Percentiles rank a stretch among this genome's conserved stretches.
Evolutionary conservation across 257 asterid species (phyloP).

Genomic region (Thymus quinquecostatus): DNA sequence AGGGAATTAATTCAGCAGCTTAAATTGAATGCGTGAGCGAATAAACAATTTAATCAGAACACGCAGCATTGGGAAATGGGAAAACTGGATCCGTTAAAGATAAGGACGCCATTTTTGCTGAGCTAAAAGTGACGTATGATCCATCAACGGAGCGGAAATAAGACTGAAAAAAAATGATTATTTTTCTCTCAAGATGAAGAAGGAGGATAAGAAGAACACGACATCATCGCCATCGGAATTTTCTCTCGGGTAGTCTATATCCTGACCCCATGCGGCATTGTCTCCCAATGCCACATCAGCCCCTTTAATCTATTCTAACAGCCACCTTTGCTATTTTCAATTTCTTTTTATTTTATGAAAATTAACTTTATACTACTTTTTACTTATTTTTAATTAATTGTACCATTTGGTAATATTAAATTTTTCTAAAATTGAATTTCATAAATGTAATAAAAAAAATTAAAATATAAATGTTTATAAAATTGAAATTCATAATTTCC

Average conservation of each 20-base stretch:
- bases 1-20: constrained; percentile 8
- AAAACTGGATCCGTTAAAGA: background rate
- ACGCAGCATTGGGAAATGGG: constrained; percentile 33
- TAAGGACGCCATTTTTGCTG: constrained; percentile 26
- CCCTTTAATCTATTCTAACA: too few relatives aligned
- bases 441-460: too few relatives aligned
- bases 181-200: background rate
- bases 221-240: constrained; percentile 13
- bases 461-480: too few relatives aligned
- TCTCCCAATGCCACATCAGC: too few relatives aligned
- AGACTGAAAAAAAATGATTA: background rate
- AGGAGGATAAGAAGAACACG: constrained; percentile 38
- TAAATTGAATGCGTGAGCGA: constrained; percentile 20
- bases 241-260: background rate
- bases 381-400: too few relatives aligned
- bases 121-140: constrained; percentile 23
- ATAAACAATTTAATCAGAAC: constrained; percentile 1
- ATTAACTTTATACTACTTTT: too few relatives aligned
- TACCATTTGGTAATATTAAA: too few relatives aligned
- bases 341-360: too few relatives aligned
- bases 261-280: too few relatives aligned
- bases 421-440: too few relatives aligned
- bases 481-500: too few relatives aligned
- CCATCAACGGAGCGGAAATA: background rate
- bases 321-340: too few relatives aligned